A percentile compares a stretch with the other conserved stretches of the same genome.
Conservation (phyloP, 208 protist species). For the Acanthamoeba royreba region DNA sequence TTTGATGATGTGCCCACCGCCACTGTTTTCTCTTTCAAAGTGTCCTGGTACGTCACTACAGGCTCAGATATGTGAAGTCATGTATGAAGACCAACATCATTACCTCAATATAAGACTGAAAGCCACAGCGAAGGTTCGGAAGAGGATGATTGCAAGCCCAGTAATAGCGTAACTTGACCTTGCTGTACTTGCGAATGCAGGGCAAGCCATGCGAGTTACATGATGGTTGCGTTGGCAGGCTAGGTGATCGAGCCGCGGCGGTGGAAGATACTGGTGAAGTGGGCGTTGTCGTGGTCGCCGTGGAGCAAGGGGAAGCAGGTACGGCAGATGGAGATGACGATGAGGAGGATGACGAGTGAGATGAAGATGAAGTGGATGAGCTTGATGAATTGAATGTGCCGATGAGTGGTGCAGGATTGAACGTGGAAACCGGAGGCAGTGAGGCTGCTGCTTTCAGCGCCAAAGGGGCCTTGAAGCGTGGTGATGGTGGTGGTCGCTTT, state of each 20-base stretch:
- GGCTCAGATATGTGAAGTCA: background rate
- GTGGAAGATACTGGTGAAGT: background rate
- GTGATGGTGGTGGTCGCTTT: background rate
- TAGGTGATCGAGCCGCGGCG: background rate
- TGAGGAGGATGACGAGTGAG: background rate
- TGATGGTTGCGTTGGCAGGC: background rate
- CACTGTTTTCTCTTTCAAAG: background rate
- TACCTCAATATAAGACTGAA: background rate
- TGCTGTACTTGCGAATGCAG: background rate
- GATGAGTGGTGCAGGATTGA: background rate
- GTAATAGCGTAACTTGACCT: background rate
- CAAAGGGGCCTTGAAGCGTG: background rate
- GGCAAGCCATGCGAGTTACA: background rate
- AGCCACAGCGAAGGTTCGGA: background rate
- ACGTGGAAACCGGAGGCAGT: background rate
- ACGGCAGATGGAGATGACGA: background rate
- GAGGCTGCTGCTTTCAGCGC: background rate
- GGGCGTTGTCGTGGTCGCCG: background rate
- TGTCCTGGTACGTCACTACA: background rate
- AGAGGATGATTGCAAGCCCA: slow-evolving; percentile 6
- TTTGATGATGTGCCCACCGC: too few species aligned
- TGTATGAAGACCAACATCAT: background rate
- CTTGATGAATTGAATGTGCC: background rate
- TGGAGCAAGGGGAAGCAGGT: too few species aligned
- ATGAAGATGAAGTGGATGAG: background rate